Conservation (phyloP, 352 stramenopile genomes). For the Phytophthora idaei region DNA sequence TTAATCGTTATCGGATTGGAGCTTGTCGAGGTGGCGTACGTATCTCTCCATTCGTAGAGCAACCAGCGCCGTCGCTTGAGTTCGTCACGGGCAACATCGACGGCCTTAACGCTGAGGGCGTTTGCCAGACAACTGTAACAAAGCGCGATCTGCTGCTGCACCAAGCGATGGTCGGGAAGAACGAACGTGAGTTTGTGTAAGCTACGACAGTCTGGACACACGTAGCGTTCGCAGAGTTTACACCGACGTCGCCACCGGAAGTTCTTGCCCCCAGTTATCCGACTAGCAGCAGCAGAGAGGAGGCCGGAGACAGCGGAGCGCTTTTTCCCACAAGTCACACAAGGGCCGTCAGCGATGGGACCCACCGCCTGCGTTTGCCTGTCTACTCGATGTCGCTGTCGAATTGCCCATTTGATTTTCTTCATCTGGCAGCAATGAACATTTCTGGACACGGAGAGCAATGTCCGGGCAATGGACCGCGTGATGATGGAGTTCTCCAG, state of each 20-base stretch:
- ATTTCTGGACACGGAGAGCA: slow-evolving; percentile 38
- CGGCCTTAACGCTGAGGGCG: slow-evolving; percentile 28
- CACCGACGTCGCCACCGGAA: slow-evolving; percentile 33
- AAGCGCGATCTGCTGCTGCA: slow-evolving; percentile 36
- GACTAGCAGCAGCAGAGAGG: slow-evolving; percentile 17
- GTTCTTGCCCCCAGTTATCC: slow-evolving; percentile 14
- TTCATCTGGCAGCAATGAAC: slow-evolving; percentile 46
- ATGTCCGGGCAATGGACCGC: slow-evolving; percentile 32
- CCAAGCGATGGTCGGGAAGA: slow-evolving; percentile 33
- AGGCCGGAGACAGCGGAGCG: slow-evolving; percentile 30
- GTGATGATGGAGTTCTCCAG: slow-evolving; percentile 48
- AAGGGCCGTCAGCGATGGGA: slow-evolving; percentile 29
- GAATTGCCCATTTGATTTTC: slow-evolving; percentile 44
- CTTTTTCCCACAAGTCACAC: slow-evolving; percentile 33
- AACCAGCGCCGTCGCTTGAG: slow-evolving; percentile 24
- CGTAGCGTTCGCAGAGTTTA: slow-evolving; percentile 47
- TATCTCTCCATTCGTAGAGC: slow-evolving; percentile 39
- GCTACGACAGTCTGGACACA: slow-evolving; percentile 54
- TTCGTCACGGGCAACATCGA: slow-evolving; percentile 36
- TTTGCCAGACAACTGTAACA: slow-evolving; percentile 27
- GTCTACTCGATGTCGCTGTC: slow-evolving; percentile 26
- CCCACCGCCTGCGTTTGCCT: slow-evolving; percentile 21
- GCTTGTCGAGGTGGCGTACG: slow-evolving; percentile 35
- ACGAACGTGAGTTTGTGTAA: slow-evolving; percentile 45
- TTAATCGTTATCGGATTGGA: slow-evolving; percentile 26